Conservation (phyloP, 208 protist genomes). For the Blechomonas ayalai region DNA sequence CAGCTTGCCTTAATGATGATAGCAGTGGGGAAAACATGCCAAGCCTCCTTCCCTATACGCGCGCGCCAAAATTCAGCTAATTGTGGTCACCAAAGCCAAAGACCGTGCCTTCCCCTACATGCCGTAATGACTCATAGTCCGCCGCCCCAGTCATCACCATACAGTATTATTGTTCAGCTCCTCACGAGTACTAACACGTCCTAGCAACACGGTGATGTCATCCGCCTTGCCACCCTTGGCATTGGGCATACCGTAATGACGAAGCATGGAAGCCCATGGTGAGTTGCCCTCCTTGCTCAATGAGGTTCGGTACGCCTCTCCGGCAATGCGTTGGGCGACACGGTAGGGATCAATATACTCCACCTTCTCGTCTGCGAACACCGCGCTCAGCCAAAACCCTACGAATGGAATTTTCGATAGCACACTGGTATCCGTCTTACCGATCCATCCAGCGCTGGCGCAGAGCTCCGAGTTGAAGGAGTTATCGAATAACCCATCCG, state of each 20-base stretch:
- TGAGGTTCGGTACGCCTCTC: constrained; percentile 71
- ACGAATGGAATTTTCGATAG: constrained; percentile 67
- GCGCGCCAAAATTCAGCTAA: too few relatives aligned
- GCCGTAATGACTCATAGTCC: too few relatives aligned
- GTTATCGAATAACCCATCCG: constrained; percentile 94
- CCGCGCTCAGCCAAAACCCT: constrained; percentile 64
- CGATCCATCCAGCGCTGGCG: constrained; percentile 75
- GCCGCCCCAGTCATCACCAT: too few relatives aligned
- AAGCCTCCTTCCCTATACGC: too few relatives aligned
- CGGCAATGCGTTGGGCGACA: constrained; percentile 82
- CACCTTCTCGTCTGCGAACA: constrained; percentile 57
- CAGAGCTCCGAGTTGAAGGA: constrained; percentile 81
- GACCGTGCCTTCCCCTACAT: too few relatives aligned
- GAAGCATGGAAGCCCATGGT: constrained; percentile 81
- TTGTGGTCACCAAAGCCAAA: too few relatives aligned
- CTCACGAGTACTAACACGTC: constrained; percentile 77
- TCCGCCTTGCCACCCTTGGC: constrained; percentile 86
- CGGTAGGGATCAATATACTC: constrained; percentile 84
- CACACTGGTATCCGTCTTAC: constrained; percentile 48
- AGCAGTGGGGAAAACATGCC: too few relatives aligned
- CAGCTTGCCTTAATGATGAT: too few relatives aligned
- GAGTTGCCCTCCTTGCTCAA: constrained; percentile 56
- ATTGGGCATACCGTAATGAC: constrained; percentile 52
- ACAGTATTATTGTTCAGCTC: constrained; percentile 47
- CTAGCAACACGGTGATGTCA: constrained; percentile 86